Conservation (phyloP, 2,329 filamentous ascomycete species). For the Colletotrichum sp. region DNA sequence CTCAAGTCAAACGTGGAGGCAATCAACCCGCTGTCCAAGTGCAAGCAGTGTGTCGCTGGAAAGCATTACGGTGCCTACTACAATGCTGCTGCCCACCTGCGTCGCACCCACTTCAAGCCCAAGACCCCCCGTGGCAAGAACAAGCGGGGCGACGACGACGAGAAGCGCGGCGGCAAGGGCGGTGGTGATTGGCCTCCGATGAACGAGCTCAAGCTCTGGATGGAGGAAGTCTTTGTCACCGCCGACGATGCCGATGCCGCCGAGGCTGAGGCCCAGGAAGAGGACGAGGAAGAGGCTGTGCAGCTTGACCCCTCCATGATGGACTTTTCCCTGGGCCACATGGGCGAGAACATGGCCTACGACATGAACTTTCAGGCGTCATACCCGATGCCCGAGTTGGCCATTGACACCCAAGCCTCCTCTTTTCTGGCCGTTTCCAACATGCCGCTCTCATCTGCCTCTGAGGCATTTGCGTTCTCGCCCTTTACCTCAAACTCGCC, state of each 20-base stretch:
- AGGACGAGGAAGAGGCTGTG: slow-evolving; percentile 24
- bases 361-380: slow-evolving; percentile 8
- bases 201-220: slow-evolving; percentile 64
- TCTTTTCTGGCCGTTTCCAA: slow-evolving; percentile 8
- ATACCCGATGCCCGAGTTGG: slow-evolving; percentile 15
- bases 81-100: slow-evolving; percentile 90
- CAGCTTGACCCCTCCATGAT: slow-evolving; percentile 7
- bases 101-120: slow-evolving; percentile 85
- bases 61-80: slow-evolving; percentile 93
- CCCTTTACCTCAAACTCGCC: slow-evolving; percentile 14
- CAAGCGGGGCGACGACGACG: slow-evolving; percentile 40
- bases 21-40: slow-evolving; percentile 73
- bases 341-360: slow-evolving; percentile 16
- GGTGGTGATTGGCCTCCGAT: slow-evolving; percentile 62
- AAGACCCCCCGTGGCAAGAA: slow-evolving; percentile 54
- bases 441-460: slow-evolving; percentile 16
- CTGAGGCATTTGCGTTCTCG: slow-evolving; percentile 16
- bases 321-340: slow-evolving; percentile 16
- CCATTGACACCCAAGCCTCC: slow-evolving; percentile 14
- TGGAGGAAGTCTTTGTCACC: slow-evolving; percentile 55
- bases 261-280: slow-evolving; percentile 27
- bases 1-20: slow-evolving; percentile 50
- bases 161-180: slow-evolving; percentile 60
- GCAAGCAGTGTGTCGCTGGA: slow-evolving; percentile 78
- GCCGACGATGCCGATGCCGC: slow-evolving; percentile 36